Evolutionary conservation across 2,329 filamentous ascomycete species (phyloP).

Genomic region (Arthrobotrys musiformis): DNA sequence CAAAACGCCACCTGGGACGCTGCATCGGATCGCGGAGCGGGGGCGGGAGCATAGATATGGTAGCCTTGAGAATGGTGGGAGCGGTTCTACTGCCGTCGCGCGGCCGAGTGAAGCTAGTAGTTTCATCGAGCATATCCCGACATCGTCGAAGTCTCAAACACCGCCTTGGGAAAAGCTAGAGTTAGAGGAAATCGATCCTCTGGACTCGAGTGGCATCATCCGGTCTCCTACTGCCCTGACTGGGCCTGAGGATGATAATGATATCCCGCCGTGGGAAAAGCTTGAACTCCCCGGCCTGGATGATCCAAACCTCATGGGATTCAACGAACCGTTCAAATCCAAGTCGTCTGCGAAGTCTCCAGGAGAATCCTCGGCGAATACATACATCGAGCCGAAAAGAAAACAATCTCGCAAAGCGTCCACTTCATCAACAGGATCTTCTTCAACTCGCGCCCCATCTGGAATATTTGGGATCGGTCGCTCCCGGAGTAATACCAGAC

Average conservation of each 20-base stretch:
- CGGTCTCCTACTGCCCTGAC: neutral
- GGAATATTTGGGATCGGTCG: slow-evolving; percentile 39
- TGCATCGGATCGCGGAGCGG: slow-evolving; percentile 25
- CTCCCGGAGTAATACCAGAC: slow-evolving; percentile 32
- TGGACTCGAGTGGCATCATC: slow-evolving; percentile 25
- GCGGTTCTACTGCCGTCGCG: slow-evolving; percentile 47
- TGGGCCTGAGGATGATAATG: slow-evolving; percentile 7
- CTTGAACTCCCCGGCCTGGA: slow-evolving; percentile 46
- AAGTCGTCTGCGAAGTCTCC: slow-evolving; percentile 2
- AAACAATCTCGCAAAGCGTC: slow-evolving; percentile 44
- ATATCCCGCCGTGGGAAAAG: slow-evolving; percentile 47
- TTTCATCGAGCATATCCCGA: slow-evolving; percentile 36
- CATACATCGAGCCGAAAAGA: slow-evolving; percentile 19
- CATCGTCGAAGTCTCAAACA: slow-evolving; percentile 19
- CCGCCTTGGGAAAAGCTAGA: slow-evolving; percentile 39
- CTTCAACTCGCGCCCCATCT: slow-evolving; percentile 35
- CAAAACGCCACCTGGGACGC: slow-evolving; percentile 41
- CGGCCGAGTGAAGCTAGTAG: slow-evolving; percentile 47
- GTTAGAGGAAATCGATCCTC: slow-evolving; percentile 39
- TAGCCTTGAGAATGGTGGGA: slow-evolving; percentile 40
- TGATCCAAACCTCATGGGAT: slow-evolving; percentile 46
- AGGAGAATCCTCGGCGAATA: neutral
- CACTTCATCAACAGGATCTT: slow-evolving; percentile 39
- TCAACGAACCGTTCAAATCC: slow-evolving; percentile 32
- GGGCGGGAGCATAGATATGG: slow-evolving; percentile 28